phyloP scores from a whole-genome alignment of 2,329 filamentous ascomycete species.

The Penicillium expansum region DNA sequence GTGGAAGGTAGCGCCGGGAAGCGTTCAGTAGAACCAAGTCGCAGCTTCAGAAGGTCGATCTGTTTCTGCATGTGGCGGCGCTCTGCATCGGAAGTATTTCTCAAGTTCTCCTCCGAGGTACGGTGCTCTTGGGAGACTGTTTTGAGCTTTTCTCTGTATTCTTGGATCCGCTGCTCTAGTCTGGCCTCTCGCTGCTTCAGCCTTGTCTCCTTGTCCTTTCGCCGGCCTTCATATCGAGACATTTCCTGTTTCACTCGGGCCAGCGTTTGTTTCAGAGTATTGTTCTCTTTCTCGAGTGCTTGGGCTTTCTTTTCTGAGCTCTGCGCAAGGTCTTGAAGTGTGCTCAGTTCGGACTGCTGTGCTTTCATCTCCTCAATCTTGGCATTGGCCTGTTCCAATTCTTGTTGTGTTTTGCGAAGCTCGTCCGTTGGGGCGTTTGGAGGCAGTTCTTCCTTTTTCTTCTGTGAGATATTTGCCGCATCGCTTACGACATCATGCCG shows the following conservation, averaged over 20 bases:
- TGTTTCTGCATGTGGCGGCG: slow-evolving; percentile 39
- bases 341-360: slow-evolving; percentile 33
- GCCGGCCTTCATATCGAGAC: slow-evolving; percentile 42
- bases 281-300: slow-evolving; percentile 43
- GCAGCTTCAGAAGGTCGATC: slow-evolving; percentile 37
- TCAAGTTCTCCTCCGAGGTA: slow-evolving; percentile 37
- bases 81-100: slow-evolving; percentile 36
- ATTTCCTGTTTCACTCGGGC: slow-evolving; percentile 44
- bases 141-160: slow-evolving; percentile 42
- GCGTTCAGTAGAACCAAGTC: slow-evolving; percentile 30
- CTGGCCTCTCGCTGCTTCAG: slow-evolving; percentile 42
- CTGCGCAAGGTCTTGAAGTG: slow-evolving; percentile 35
- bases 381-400: slow-evolving; percentile 35
- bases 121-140: slow-evolving; percentile 35
- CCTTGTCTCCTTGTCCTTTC: slow-evolving; percentile 43
- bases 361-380: slow-evolving; percentile 35
- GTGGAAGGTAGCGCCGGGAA: slow-evolving; percentile 21
- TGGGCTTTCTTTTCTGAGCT: slow-evolving; percentile 43
- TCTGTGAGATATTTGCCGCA: slow-evolving; percentile 20
- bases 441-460: slow-evolving; percentile 18
- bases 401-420: slow-evolving; percentile 34
- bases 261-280: slow-evolving; percentile 40
- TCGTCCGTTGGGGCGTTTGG: slow-evolving; percentile 24
- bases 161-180: slow-evolving; percentile 40
- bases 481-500: slow-evolving; percentile 39